Evolutionary conservation across 495 filamentous ascomycete genomes (phyloP), one percentile per base, ranked within the genome.

Genomic region (Talaromyces adpressus): DNA sequence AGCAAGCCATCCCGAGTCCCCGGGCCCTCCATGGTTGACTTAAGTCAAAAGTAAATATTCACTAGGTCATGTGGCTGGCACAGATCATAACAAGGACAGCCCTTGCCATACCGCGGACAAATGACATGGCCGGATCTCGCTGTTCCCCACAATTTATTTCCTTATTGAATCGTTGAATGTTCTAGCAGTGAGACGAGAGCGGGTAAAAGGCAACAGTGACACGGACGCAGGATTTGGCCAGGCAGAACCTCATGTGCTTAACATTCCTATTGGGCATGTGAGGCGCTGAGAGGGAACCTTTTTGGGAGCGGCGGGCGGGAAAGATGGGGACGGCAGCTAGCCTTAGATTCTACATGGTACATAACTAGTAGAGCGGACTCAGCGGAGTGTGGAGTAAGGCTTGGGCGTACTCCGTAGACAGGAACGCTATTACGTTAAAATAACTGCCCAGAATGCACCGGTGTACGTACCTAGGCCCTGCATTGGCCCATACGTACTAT

Each of bases 1-100:
- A 56, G 22, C 52, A 25, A 22, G 23, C 22, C 20, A 5, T 0
- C 20, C 18, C 45, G 22, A 20, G 18, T 9, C 45, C 45, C 45
- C 45, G 45, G 45, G 45, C 45, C 32, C 45, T 20, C 18, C 45
- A 49, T 49, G 22, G 12, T 20, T 49, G 45, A 49, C 45, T 49
- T 27, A 27, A 25, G 25, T 49, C 12, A 56, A 56, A 6, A 25
- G 52, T 56, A 27, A 29, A 56, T 27, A 56, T 56, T 56, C 20
- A 30, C 22, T 16, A 56, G 52, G 52, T 56, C 52, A 56, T 56
- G 52, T 56, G 52, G 52, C 52, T 56, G 52, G 52, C 52, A 56
- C 22, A 56, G 27, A 56, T 56, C 22, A 29, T 27, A 56, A 56
- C 27, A 49, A 49, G 41, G 41, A 4, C 41, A n/a, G 41, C 16